These are phyloP conservation scores for Bipolaris victoriae DNA, from an alignment of 2,329 filamentous ascomycete species.

Conservation along the genomic window DNA sequence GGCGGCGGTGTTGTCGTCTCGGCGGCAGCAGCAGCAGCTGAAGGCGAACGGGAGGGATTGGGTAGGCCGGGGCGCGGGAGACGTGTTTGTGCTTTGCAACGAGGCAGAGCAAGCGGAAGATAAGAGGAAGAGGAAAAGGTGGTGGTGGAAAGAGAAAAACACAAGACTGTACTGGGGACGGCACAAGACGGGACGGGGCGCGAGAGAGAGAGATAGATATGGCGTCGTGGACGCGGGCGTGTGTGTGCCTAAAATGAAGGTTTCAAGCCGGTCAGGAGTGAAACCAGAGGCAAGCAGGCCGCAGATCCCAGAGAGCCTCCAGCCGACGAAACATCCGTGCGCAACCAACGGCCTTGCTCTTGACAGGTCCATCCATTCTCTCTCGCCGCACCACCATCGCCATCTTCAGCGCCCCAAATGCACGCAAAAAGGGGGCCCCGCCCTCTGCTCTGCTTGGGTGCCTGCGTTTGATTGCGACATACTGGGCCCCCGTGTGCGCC, in stretches of 20 bases:
- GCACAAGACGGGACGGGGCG: slow-evolving; percentile 1
- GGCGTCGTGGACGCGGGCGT: slow-evolving; percentile 10
- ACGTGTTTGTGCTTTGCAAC: neutral
- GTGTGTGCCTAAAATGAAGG: slow-evolving; percentile 13
- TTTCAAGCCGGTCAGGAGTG: slow-evolving; percentile 18
- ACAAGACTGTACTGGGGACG: neutral
- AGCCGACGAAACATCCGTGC: slow-evolving; percentile 11
- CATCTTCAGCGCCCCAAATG: neutral
- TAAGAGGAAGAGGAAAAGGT: neutral
- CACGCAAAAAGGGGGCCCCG: slow-evolving; percentile 3
- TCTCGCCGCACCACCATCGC: slow-evolving; percentile 7
- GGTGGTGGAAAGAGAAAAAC: neutral
- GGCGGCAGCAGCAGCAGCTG: slow-evolving; percentile 7
- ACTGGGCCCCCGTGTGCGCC: slow-evolving; percentile 7
- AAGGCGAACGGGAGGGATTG: slow-evolving; percentile 2
- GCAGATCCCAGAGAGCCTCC: slow-evolving; percentile 11
- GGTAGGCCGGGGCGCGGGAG: neutral
- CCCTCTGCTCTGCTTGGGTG: neutral
- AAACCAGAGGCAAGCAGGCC: slow-evolving; percentile 13
- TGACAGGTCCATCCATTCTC: slow-evolving; percentile 4
- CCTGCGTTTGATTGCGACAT: slow-evolving; percentile 12
- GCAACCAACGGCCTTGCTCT: slow-evolving; percentile 8
- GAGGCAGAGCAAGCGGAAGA: neutral
- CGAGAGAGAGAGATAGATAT: neutral
- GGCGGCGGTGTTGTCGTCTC: neutral